Conservation (phyloP, 257 asterid species). For the Pogostemon cablin region DNA sequence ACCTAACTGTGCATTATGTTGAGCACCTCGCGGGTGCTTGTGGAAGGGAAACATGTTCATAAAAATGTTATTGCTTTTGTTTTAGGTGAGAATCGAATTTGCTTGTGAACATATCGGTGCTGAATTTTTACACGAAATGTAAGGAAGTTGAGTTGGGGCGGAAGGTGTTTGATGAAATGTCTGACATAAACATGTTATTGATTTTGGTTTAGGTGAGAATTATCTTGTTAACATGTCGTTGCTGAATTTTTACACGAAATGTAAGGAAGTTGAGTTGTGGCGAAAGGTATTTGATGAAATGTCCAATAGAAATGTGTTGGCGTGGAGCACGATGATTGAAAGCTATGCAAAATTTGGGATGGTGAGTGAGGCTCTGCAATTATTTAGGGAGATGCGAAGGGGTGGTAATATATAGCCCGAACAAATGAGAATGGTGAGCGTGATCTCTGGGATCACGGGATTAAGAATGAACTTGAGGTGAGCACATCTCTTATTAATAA, state of each 20-base stretch:
- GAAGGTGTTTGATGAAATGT: conserved; percentile 75
- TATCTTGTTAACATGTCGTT: conserved; percentile 18
- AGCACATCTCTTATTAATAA: conserved; percentile 67
- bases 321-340: conserved; percentile 74
- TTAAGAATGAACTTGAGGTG: conserved; percentile 62
- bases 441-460: conserved; percentile 59
- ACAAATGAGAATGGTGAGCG: conserved; percentile 66
- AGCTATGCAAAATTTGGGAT: conserved; percentile 60
- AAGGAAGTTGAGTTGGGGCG: conserved; percentile 29
- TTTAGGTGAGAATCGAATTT: conserved; percentile 61
- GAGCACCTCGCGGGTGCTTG: conserved; percentile 35
- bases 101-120: conserved; percentile 4
- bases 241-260: too few relatives aligned
- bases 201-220: conserved; percentile 57
- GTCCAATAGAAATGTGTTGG: conserved; percentile 57
- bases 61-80: conserved; percentile 55
- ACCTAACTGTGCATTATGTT: too few relatives aligned
- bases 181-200: conserved; percentile 56
- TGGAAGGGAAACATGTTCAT: conserved; percentile 63
- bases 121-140: too few relatives aligned
- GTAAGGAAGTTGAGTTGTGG: conserved; percentile 20
- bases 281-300: conserved; percentile 76
- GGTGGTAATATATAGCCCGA: conserved; percentile 55
- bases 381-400: conserved; percentile 48
- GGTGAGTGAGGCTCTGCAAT: conserved; percentile 46